Evolutionary conservation across 2,329 filamentous ascomycete genomes (phyloP).

Genomic region (Lachnellula arida): DNA sequence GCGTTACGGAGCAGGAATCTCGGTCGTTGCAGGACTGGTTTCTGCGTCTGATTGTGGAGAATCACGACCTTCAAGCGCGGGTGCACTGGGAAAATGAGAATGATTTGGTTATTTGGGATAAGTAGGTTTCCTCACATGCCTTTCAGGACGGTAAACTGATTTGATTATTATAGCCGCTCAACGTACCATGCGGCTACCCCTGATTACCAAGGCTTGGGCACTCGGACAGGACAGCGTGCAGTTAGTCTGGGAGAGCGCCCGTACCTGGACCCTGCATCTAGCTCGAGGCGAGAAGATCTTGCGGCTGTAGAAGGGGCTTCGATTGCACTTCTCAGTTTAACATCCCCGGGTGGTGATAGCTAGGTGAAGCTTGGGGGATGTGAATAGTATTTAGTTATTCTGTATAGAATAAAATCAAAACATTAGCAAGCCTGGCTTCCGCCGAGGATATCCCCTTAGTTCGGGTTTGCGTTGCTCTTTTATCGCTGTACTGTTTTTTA

Average conservation of each 20-base stretch:
- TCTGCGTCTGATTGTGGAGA: slow-evolving; percentile 42
- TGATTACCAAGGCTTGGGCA: slow-evolving; percentile 45
- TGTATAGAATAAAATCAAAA: too few species aligned
- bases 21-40: slow-evolving; percentile 40
- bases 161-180: slow-evolving; percentile 39
- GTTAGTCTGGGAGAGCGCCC: slow-evolving; percentile 45
- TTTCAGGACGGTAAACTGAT: slow-evolving; percentile 50
- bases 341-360: too few species aligned
- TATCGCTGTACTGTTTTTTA: too few species aligned
- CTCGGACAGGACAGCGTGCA: slow-evolving; percentile 41
- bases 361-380: too few species aligned
- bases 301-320: background rate
- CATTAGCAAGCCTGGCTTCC: too few species aligned
- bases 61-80: slow-evolving; percentile 49
- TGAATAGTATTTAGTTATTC: too few species aligned
- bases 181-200: slow-evolving; percentile 50
- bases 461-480: too few species aligned
- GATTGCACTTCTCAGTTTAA: too few species aligned
- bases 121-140: slow-evolving; percentile 31
- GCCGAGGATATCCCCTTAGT: too few species aligned
- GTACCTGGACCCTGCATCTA: slow-evolving; percentile 38
- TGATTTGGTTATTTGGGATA: slow-evolving; percentile 34
- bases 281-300: background rate
- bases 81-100: slow-evolving; percentile 35
- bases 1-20: slow-evolving; percentile 48